Evolutionary conservation across 1,139 yeast species (phyloP).

Genomic region (Candida sp.): DNA sequence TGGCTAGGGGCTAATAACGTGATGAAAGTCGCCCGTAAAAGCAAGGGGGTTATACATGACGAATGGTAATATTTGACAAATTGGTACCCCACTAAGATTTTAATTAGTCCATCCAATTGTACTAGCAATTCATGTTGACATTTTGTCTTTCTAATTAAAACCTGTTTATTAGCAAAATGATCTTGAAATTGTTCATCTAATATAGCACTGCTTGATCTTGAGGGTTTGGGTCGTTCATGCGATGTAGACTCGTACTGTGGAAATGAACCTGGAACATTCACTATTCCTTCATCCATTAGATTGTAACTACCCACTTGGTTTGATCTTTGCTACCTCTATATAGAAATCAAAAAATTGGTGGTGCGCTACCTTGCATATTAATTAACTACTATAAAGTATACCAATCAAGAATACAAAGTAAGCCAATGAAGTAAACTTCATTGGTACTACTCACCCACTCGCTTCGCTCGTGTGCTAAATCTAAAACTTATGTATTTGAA

Average conservation of each 20-base stretch:
- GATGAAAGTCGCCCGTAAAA: conserved; percentile 23
- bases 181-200: not conserved
- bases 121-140: conserved; percentile 27
- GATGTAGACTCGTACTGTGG: conserved; percentile 5
- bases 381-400: not conserved
- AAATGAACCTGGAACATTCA: conserved; percentile 16
- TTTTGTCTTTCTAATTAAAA: conserved; percentile 16
- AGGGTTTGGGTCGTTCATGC: not conserved
- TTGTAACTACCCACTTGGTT: not conserved
- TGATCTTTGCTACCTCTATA: not conserved
- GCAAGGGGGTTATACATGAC: conserved; percentile 35
- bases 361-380: not conserved
- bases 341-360: not conserved
- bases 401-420: no score
- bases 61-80: conserved; percentile 36
- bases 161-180: conserved; percentile 13
- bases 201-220: not conserved
- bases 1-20: conserved; percentile 14
- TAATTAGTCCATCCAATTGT: conserved; percentile 28
- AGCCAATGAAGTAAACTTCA: not conserved
- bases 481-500: not conserved
- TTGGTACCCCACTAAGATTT: conserved; percentile 32
- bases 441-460: not conserved
- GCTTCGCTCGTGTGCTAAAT: no score
- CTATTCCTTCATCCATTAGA: not conserved